A percentile compares a stretch with the other conserved stretches of the same genome.
phyloP scores from a whole-genome alignment of 176 grass and related monocot genomes.

The Oryza glumipatula region DNA sequence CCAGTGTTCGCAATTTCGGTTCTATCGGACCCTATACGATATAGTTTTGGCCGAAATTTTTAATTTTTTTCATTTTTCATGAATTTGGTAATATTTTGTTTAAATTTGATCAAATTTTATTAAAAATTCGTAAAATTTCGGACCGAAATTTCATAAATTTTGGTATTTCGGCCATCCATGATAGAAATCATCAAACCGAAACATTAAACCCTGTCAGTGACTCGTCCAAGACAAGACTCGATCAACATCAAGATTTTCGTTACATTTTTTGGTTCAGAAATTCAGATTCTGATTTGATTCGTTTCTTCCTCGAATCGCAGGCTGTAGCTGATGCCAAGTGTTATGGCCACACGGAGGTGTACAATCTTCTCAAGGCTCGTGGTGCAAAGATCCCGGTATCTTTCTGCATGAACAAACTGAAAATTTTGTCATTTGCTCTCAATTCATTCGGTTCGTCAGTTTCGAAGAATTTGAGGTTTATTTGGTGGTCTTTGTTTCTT shows the following conservation, averaged over 20 bases:
- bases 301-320: constrained; percentile 34
- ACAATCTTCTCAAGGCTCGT: constrained; percentile 76
- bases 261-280: not conserved
- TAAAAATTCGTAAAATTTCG: too few species aligned
- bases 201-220: constrained; percentile 36
- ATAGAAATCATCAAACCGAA: too few species aligned
- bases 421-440: not conserved
- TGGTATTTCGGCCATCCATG: too few species aligned
- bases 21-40: too few species aligned
- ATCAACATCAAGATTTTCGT: not conserved
- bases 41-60: too few species aligned
- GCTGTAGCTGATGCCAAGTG: constrained; percentile 86
- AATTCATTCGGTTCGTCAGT: not conserved
- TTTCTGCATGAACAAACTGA: not conserved
- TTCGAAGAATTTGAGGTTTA: not conserved
- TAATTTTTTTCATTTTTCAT: too few species aligned
- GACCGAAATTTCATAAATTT: too few species aligned
- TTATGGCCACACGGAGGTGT: constrained; percentile 74
- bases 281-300: not conserved
- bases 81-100: too few species aligned
- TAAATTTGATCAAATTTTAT: too few species aligned
- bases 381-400: constrained; percentile 82
- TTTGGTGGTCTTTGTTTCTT: not conserved
- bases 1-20: not conserved
- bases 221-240: not conserved